A percentile compares a stretch with the other conserved stretches of the same genome.
Conservation (phyloP, 495 filamentous ascomycete genomes). For the Darksidea phi region DNA sequence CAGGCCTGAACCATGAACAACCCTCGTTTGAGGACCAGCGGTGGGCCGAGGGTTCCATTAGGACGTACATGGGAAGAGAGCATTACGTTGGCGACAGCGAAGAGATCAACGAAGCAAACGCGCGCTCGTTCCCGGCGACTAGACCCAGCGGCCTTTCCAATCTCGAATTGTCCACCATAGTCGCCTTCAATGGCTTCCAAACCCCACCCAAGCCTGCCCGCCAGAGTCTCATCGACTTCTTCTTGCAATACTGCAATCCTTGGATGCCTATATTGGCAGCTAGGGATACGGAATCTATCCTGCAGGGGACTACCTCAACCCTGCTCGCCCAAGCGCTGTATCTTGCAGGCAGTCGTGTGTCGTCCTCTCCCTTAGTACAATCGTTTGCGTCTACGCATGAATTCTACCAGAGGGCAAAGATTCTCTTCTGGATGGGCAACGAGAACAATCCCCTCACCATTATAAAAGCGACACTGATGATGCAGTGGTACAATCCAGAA, state of each 20-base stretch:
- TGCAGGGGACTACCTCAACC: constrained; percentile 19
- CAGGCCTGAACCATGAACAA: no score
- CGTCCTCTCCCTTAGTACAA: constrained; percentile 20
- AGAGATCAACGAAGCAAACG: no score
- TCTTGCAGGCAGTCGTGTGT: constrained; percentile 32
- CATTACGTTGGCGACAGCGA: no score
- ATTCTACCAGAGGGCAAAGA: constrained; percentile 32
- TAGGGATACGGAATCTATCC: constrained; percentile 20
- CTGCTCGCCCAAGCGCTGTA: constrained; percentile 31
- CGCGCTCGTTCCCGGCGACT: no score
- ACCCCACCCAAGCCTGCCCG: constrained; percentile 30
- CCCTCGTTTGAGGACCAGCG: no score
- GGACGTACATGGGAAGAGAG: no score
- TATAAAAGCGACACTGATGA: constrained; percentile 17
- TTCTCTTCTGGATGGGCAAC: constrained; percentile 35
- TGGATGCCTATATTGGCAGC: constrained; percentile 32
- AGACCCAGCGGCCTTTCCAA: no score
- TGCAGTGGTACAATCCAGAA: constrained; percentile 38
- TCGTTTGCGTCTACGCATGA: no score
- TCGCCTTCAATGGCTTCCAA: no score
- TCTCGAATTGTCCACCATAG: no score
- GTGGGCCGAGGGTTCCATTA: no score
- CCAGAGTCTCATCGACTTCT: constrained; percentile 30
- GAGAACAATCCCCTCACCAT: constrained; percentile 33
- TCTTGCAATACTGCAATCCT: constrained; percentile 33